phyloP scores from a whole-genome alignment of 352 stramenopile species.

The Blastocystis sp. region DNA sequence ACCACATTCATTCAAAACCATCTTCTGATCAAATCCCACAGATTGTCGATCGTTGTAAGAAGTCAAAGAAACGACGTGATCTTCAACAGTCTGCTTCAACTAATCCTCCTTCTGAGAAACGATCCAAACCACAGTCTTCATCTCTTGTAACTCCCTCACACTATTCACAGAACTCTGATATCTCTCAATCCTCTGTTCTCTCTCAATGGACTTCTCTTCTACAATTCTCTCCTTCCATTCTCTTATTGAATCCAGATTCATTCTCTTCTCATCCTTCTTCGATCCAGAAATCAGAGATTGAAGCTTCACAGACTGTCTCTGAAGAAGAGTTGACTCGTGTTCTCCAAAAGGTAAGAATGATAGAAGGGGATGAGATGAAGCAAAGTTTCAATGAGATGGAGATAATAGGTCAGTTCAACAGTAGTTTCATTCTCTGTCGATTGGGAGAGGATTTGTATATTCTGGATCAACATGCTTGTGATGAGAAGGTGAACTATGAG shows the following conservation, averaged over 20 bases:
- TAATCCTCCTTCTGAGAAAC: neutral
- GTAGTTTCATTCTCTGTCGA: constrained; percentile 87
- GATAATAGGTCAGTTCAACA: constrained; percentile 91
- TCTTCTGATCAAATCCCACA: neutral
- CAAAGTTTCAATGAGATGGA: constrained; percentile 83
- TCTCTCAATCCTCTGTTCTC: neutral
- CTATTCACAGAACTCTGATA: constrained; percentile 11
- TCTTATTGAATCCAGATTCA: neutral
- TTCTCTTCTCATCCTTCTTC: neutral
- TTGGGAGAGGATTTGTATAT: constrained; percentile 87
- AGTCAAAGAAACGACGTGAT: constrained; percentile 38
- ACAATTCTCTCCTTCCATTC: neutral
- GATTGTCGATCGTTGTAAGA: constrained; percentile 12
- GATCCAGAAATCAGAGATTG: neutral
- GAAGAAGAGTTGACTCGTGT: constrained; percentile 71
- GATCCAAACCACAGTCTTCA: neutral
- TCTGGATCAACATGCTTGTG: constrained; percentile 91
- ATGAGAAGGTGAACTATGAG: constrained; percentile 85
- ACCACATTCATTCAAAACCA: neutral
- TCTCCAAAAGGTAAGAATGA: constrained; percentile 72
- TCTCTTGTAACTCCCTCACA: neutral
- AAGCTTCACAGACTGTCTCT: constrained; percentile 37
- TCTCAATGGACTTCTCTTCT: neutral
- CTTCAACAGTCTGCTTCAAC: neutral
- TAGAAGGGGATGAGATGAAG: neutral